Conservation (phyloP, 2,329 filamentous ascomycete genomes). For the Torrubiella hemipterigena region DNA sequence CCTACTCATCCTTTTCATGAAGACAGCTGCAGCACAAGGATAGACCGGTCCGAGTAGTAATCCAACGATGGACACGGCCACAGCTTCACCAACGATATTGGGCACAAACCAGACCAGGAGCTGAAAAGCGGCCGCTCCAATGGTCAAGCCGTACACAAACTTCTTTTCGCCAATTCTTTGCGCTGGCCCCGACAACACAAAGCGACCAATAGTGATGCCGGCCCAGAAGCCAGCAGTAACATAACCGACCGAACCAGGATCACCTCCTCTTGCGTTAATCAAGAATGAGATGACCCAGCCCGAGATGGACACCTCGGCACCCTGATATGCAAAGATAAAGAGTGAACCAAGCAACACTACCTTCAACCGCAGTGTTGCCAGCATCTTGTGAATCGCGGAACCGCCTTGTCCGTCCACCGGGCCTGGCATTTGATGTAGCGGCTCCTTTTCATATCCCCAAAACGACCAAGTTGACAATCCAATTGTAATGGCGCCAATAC, state of each 20-base stretch:
- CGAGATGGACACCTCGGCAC: constrained; percentile 71
- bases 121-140: constrained; percentile 55
- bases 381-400: constrained; percentile 27
- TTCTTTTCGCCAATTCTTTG: constrained; percentile 57
- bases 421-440: constrained; percentile 16
- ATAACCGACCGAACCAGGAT: constrained; percentile 63
- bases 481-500: constrained; percentile 44
- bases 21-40: constrained; percentile 56
- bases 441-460: constrained; percentile 55
- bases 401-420: constrained; percentile 9
- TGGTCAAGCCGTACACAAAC: constrained; percentile 52
- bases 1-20: constrained; percentile 46
- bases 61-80: constrained; percentile 58
- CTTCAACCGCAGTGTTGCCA: constrained; percentile 35
- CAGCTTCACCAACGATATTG: constrained; percentile 59
- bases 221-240: constrained; percentile 63
- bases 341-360: constrained; percentile 62
- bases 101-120: constrained; percentile 70
- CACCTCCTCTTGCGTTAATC: constrained; percentile 57
- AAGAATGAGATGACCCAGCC: constrained; percentile 84
- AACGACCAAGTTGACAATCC: constrained; percentile 55
- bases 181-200: constrained; percentile 55
- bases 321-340: constrained; percentile 81
- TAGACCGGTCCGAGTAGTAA: constrained; percentile 69
- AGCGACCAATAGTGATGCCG: constrained; percentile 66